Conservation (phyloP, 139 green algal species). For the Mychonastes homosphaera region DNA sequence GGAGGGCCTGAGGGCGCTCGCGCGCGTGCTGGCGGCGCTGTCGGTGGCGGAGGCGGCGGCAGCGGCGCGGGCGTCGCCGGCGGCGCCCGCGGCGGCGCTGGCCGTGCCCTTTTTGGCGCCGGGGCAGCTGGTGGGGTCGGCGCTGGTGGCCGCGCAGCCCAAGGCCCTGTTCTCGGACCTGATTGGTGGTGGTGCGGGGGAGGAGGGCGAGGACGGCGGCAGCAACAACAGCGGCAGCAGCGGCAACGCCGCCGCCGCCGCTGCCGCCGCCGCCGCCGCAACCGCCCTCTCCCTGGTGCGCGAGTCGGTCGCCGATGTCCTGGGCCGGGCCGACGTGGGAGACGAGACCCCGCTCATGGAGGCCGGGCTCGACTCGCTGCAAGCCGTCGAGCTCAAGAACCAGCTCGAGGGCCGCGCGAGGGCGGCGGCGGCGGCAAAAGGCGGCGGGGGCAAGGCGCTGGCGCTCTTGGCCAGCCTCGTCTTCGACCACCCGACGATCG, state of each 20-base stretch:
- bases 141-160: too few species aligned
- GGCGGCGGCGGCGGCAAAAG: slow-evolving; percentile 24
- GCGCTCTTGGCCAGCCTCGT: slow-evolving; percentile 37
- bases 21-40: slow-evolving; percentile 5
- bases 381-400: slow-evolving; percentile 73
- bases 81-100: background rate
- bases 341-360: slow-evolving; percentile 38
- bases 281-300: slow-evolving; percentile 26
- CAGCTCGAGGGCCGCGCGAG: slow-evolving; percentile 40
- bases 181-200: too few species aligned
- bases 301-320: slow-evolving; percentile 31
- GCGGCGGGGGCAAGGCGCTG: slow-evolving; percentile 12
- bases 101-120: background rate
- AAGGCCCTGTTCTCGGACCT: too few species aligned
- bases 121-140: too few species aligned
- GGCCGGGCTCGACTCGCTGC: slow-evolving; percentile 64
- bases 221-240: slow-evolving; percentile 1
- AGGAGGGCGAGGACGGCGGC: background rate
- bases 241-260: background rate
- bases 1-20: slow-evolving; percentile 31
- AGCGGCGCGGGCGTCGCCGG: background rate
- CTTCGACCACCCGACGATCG: slow-evolving; percentile 66
- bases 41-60: too few species aligned
- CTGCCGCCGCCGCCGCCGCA: too few species aligned
- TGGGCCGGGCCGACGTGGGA: slow-evolving; percentile 25